A percentile compares a stretch with the other conserved stretches of the same genome.
Evolutionary conservation across 2,329 filamentous ascomycete genomes (phyloP).

Genomic region (Bipolaris victoriae): DNA sequence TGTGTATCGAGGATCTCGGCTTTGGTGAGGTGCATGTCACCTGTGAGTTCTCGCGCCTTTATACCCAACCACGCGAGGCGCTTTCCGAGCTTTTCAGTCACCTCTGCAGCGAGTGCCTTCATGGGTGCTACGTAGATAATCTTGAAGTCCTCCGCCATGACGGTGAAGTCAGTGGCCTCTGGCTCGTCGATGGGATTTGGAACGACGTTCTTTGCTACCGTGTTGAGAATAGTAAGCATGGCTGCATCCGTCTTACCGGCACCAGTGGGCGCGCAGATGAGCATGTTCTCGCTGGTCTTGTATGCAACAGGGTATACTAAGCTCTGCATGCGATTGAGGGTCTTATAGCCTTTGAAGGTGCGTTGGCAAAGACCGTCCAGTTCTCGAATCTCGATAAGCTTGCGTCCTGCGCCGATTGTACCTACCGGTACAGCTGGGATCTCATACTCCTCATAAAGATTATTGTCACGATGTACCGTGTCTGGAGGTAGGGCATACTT

Average conservation of each 20-base stretch:
- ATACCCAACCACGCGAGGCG: conserved; percentile 93
- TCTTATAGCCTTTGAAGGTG: conserved; percentile 95
- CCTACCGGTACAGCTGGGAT: conserved; percentile 85
- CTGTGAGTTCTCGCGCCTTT: conserved; percentile 89
- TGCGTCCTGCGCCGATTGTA: conserved; percentile 72
- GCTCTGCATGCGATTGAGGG: conserved; percentile 97
- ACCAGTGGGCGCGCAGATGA: conserved; percentile 96
- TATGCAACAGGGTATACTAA: conserved; percentile 95
- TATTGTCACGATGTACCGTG: conserved; percentile 71
- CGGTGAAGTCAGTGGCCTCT: conserved; percentile 76
- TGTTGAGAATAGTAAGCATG: conserved; percentile 93
- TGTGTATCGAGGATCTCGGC: conserved; percentile 94
- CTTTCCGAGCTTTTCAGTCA: conserved; percentile 92
- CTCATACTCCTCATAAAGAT: conserved; percentile 86
- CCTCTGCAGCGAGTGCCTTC: conserved; percentile 96
- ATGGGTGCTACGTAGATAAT: conserved; percentile 98
- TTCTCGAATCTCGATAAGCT: conserved; percentile 76
- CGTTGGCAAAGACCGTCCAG: conserved; percentile 86
- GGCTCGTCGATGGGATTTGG: conserved; percentile 80
- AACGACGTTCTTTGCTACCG: conserved; percentile 80
- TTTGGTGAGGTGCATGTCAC: conserved; percentile 98
- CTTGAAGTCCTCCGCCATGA: conserved; percentile 90
- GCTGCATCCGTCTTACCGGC: conserved; percentile 98
- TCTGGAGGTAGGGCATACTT: conserved; percentile 83
- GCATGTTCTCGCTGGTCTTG: conserved; percentile 96